Evolutionary conservation across 805 yeast species (phyloP).

Genomic region (Helenozyma baotianmanensis): DNA sequence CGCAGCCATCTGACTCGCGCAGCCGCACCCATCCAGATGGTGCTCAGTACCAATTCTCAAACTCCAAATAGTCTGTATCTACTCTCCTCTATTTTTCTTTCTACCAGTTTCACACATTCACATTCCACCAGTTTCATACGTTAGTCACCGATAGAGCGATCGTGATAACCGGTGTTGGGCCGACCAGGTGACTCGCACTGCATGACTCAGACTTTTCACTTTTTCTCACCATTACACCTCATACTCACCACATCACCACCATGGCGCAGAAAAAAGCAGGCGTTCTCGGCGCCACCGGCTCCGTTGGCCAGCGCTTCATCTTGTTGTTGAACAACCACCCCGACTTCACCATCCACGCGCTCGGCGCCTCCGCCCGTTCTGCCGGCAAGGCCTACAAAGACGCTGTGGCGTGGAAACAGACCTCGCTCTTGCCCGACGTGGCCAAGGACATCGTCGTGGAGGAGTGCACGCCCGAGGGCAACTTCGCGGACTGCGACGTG

Average conservation of each 20-base stretch:
- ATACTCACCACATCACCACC: neutral
- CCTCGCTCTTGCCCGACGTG: constrained; percentile 67
- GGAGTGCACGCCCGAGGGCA: constrained; percentile 68
- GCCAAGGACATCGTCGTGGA: constrained; percentile 62
- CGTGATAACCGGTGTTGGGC: too few species aligned
- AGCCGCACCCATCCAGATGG: too few species aligned
- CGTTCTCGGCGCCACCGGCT: constrained; percentile 96
- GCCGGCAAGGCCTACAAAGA: constrained; percentile 85
- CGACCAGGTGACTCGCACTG: too few species aligned
- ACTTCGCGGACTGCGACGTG: constrained; percentile 84
- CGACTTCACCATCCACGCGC: constrained; percentile 73
- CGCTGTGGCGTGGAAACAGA: constrained; percentile 94
- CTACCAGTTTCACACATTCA: too few species aligned
- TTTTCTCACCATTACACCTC: neutral
- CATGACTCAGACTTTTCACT: too few species aligned
- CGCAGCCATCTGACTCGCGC: too few species aligned
- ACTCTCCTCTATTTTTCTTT: too few species aligned
- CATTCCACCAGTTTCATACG: too few species aligned
- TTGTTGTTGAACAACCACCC: constrained; percentile 82
- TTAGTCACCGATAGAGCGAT: too few species aligned
- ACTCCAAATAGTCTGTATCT: too few species aligned
- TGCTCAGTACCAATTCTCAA: too few species aligned
- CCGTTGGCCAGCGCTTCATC: constrained; percentile 95
- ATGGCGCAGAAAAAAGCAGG: constrained; percentile 56
- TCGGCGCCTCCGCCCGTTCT: constrained; percentile 92